phyloP scores from a whole-genome alignment of 768 basidiomycete species.

The Boletus reticulatus region DNA sequence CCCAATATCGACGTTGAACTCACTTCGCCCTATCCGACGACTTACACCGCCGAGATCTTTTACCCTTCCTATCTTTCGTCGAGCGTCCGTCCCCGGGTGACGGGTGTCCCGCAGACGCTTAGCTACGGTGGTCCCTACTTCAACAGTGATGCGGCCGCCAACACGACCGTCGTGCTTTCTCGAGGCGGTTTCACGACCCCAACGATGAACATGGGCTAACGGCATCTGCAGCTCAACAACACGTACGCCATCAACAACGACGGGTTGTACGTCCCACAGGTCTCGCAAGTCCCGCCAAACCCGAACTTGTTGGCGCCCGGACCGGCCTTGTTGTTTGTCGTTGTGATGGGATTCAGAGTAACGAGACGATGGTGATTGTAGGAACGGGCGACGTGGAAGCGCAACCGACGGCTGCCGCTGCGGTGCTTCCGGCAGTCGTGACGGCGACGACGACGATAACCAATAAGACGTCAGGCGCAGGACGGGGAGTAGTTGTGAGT shows the following conservation, averaged over 20 bases:
- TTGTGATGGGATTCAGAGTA: slow-evolving; percentile 82
- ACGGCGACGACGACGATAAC: neutral
- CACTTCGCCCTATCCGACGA: slow-evolving; percentile 64
- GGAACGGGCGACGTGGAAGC: slow-evolving; percentile 76
- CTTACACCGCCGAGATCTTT: slow-evolving; percentile 83
- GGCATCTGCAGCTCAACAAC: slow-evolving; percentile 77
- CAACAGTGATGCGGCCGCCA: slow-evolving; percentile 72
- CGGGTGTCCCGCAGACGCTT: slow-evolving; percentile 69
- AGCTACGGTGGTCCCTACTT: slow-evolving; percentile 83
- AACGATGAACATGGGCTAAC: slow-evolving; percentile 87
- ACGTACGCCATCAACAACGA: slow-evolving; percentile 81
- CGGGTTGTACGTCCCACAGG: slow-evolving; percentile 74
- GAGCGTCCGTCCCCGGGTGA: slow-evolving; percentile 61
- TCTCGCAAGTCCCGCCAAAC: slow-evolving; percentile 80
- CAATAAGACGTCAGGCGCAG: neutral
- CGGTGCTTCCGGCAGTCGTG: slow-evolving; percentile 40
- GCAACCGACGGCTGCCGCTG: slow-evolving; percentile 52
- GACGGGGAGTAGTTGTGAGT: too few species aligned
- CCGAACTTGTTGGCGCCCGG: slow-evolving; percentile 88
- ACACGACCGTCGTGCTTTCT: slow-evolving; percentile 71
- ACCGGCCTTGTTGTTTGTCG: slow-evolving; percentile 80
- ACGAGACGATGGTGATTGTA: slow-evolving; percentile 72
- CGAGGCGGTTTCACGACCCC: slow-evolving; percentile 88
- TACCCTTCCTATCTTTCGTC: slow-evolving; percentile 88
- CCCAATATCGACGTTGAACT: slow-evolving; percentile 83